Conservation (phyloP, 371 early-diverging fungal genomes). For the Circinella umbellata region DNA sequence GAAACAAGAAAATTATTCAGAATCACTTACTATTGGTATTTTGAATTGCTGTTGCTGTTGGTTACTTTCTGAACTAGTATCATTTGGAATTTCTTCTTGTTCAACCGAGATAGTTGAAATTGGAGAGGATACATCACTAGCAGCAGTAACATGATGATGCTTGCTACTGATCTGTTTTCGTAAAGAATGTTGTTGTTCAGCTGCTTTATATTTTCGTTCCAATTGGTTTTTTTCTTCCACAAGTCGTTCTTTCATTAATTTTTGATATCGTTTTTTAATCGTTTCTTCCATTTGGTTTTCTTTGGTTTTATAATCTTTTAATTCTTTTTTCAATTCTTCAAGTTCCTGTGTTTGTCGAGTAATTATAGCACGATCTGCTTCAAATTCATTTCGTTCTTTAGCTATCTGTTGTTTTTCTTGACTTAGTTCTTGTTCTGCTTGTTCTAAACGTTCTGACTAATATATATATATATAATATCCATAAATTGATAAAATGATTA, state of each 20-base stretch:
- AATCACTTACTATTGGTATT: not conserved
- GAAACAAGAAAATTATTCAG: no score
- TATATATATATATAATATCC: no score
- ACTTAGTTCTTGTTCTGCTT: slow-evolving; percentile 31
- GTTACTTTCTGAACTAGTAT: not conserved
- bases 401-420: slow-evolving; percentile 30
- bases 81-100: not conserved
- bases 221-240: slow-evolving; percentile 45
- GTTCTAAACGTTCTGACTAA: slow-evolving; percentile 17
- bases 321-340: slow-evolving; percentile 29
- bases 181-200: slow-evolving; percentile 14
- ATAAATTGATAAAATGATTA: no score
- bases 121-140: not conserved
- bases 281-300: slow-evolving; percentile 43
- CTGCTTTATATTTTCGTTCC: slow-evolving; percentile 31
- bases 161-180: not conserved
- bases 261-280: slow-evolving; percentile 48
- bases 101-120: not conserved
- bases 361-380: slow-evolving; percentile 27
- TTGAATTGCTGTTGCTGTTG: not conserved
- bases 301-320: slow-evolving; percentile 37
- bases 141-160: not conserved
- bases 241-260: slow-evolving; percentile 43
- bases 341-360: slow-evolving; percentile 34
- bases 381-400: slow-evolving; percentile 26